A percentile compares a stretch with the other conserved stretches of the same genome.
phyloP scores from a whole-genome alignment of 352 stramenopile species.

The Pythium folliculosum region DNA sequence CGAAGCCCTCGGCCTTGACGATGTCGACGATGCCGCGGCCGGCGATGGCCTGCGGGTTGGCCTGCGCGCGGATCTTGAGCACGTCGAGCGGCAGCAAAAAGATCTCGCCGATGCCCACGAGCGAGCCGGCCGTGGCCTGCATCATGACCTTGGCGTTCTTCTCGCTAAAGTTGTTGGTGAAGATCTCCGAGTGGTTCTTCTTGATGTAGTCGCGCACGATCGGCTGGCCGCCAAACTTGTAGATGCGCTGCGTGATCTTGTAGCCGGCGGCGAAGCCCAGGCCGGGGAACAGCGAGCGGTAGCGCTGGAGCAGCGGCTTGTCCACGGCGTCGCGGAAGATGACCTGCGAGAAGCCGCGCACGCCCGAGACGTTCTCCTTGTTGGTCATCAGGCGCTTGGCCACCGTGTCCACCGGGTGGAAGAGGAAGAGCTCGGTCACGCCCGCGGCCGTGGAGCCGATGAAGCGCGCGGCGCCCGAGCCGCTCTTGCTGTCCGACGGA shows the following conservation, averaged over 20 bases:
- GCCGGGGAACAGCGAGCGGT: slow-evolving; percentile 89
- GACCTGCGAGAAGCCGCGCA: slow-evolving; percentile 66
- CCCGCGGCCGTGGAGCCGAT: slow-evolving; percentile 91
- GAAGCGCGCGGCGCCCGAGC: slow-evolving; percentile 73
- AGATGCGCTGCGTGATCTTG: slow-evolving; percentile 96
- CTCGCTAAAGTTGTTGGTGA: slow-evolving; percentile 90
- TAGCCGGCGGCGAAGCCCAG: slow-evolving; percentile 94
- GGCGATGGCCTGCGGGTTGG: slow-evolving; percentile 91
- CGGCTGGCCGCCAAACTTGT: slow-evolving; percentile 96
- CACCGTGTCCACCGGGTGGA: slow-evolving; percentile 95
- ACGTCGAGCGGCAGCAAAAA: slow-evolving; percentile 94
- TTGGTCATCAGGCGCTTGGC: slow-evolving; percentile 96
- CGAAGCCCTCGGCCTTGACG: slow-evolving; percentile 90
- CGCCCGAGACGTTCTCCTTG: slow-evolving; percentile 61
- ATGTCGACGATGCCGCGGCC: slow-evolving; percentile 92
- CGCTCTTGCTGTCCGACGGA: slow-evolving; percentile 42
- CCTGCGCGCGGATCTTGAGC: slow-evolving; percentile 97
- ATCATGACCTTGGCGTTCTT: slow-evolving; percentile 94
- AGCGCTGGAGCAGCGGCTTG: slow-evolving; percentile 76
- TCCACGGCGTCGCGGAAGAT: slow-evolving; percentile 90
- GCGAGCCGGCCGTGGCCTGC: slow-evolving; percentile 88
- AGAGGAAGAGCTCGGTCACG: slow-evolving; percentile 94
- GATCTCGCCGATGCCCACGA: slow-evolving; percentile 96
- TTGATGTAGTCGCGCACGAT: slow-evolving; percentile 93
- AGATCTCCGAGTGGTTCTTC: slow-evolving; percentile 84